These are phyloP conservation scores for Vitis vinifera DNA, from an alignment of 164 flowering plant species.

Conservation along the genomic window ASM3070453v1 NC_081821.1:7534501-7535000, in stretches of 20 bases:
- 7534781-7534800: constrained; percentile 57
- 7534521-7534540: background rate
- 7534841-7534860: constrained; percentile 88
- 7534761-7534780: constrained; percentile 1
- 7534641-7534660: background rate
- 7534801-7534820: constrained; percentile 88
- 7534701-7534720: no score
- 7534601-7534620: background rate
- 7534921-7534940: constrained; percentile 86
- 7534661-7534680: background rate
- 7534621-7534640: background rate
- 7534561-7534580: background rate
- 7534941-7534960: constrained; percentile 94
- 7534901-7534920: constrained; percentile 95
- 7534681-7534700: no score
- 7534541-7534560: background rate
- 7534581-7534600: background rate
- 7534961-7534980: constrained; percentile 95
- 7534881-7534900: constrained; percentile 83
- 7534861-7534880: constrained; percentile 59
- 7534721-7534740: background rate
- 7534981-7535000: constrained; percentile 4
- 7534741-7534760: background rate
- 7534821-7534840: constrained; percentile 89
- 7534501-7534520: background rate